Percentiles rank a stretch among this genome's conserved stretches.
These are phyloP conservation scores for Rubus idaeus DNA, from an alignment of 306 rosid species.

Conservation along the genomic window DNA sequence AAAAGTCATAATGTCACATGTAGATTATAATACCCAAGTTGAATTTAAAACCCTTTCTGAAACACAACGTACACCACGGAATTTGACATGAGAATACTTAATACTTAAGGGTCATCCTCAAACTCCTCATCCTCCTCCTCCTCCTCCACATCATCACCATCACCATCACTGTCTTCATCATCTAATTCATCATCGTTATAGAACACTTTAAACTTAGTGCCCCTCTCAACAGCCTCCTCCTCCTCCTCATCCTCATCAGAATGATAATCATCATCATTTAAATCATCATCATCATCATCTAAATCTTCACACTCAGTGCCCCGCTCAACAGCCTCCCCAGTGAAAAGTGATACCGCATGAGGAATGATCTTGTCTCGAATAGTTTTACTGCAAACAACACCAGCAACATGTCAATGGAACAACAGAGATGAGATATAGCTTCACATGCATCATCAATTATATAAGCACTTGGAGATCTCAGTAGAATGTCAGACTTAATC, in stretches of 20 bases:
- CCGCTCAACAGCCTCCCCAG: conserved; percentile 70
- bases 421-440: not conserved
- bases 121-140: conserved; percentile 57
- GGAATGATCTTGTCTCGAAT: conserved; percentile 74
- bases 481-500: too few species aligned
- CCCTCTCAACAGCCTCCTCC: not conserved
- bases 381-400: conserved; percentile 51
- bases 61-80: not conserved
- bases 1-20: too few species aligned
- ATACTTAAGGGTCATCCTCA: not conserved
- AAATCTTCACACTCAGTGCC: conserved; percentile 46
- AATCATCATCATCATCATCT: conserved; percentile 58
- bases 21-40: not conserved
- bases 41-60: not conserved
- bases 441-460: not conserved
- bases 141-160: conserved; percentile 15
- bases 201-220: not conserved
- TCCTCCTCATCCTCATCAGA: conserved; percentile 38
- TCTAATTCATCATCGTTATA: conserved; percentile 7
- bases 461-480: too few species aligned
- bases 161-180: too few species aligned
- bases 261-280: conserved; percentile 33
- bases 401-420: conserved; percentile 17
- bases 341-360: conserved; percentile 82
- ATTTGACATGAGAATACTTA: too few species aligned